Evolutionary conservation across 2,329 filamentous ascomycete species (phyloP), one percentile per base, ranked within the genome.

Genomic region (Xylogone sp.): DNA sequence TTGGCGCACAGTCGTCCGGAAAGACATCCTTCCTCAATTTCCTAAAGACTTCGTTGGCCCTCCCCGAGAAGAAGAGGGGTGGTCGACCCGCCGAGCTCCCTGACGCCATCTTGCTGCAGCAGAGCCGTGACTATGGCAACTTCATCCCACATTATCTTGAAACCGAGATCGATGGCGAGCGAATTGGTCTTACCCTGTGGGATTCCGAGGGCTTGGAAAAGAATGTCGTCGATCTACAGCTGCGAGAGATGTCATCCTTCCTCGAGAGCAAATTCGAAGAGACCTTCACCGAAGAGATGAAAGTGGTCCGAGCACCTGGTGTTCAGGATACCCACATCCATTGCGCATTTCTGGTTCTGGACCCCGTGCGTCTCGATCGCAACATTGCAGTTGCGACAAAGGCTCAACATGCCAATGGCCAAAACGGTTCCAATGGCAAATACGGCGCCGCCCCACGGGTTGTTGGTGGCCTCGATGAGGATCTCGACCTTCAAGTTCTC

Each of bases 11-110:
- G 53, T 87, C 86, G 69, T 87, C 90, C 7, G 94, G 94, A 69
- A 99, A 99, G 75, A 96, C 92, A 0, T 96, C 91, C 1, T 97
- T 99, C 71, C 86, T 99, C 65, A 90, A 97, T 59, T 97, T 99
- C 67, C 84, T 99, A 60, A 90, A 90, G 72, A 88, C 85, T 47
- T 87, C 93, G 1, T 79, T 97, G 49, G 87, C 89, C 18, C 77
- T 94, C 49, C 90, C 91, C n/a, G 72, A 85, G 7, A 89, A 87
- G 71, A 95, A 95, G 73, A 84, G 86, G 56, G 52, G 57, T 27
- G 51, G 71, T 71, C 45, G 59, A 47, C 62, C 61, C 21, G 53
- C 60, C 46, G 63, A 68, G 65, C 56, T 65, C 22, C 55, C 55
- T 19, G 65, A 83, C 21, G 85, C 89, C 50, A 79, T 84, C 46